These are phyloP conservation scores for Radiomyces spectabilis DNA, from an alignment of 192 early-diverging fungal genomes.

Conservation along the genomic window DNA sequence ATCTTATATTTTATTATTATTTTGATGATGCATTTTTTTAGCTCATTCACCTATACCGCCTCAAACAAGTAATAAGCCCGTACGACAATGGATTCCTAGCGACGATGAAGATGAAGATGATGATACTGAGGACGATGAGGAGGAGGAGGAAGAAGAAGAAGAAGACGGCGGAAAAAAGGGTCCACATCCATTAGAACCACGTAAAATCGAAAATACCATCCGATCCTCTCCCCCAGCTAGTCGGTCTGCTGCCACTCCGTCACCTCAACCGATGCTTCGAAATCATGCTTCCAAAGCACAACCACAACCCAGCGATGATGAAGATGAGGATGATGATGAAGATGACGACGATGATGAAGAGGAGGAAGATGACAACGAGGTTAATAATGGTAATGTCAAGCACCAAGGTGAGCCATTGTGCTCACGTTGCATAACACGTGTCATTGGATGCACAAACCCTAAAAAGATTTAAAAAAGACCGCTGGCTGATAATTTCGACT, in stretches of 20 bases:
- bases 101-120: constrained; percentile 21
- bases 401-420: too few species aligned
- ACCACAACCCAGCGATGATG: constrained; percentile 16
- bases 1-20: too few species aligned
- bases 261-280: too few species aligned
- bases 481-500: neutral
- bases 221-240: neutral
- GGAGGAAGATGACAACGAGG: constrained; percentile 6
- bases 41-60: too few species aligned
- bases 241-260: neutral
- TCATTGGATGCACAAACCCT: too few species aligned
- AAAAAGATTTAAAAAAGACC: neutral
- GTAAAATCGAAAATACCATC: too few species aligned
- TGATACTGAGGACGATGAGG: constrained; percentile 1
- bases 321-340: constrained; percentile 11
- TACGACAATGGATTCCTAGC: constrained; percentile 2
- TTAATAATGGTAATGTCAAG: too few species aligned
- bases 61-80: neutral
- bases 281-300: too few species aligned
- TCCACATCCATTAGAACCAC: too few species aligned
- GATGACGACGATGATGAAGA: constrained; percentile 3
- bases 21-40: too few species aligned
- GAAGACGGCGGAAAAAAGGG: too few species aligned
- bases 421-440: too few species aligned
- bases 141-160: constrained; percentile 4